Base-by-base conservation (phyloP, 805 yeast species). In the Saturnispora saitoi region DNA sequence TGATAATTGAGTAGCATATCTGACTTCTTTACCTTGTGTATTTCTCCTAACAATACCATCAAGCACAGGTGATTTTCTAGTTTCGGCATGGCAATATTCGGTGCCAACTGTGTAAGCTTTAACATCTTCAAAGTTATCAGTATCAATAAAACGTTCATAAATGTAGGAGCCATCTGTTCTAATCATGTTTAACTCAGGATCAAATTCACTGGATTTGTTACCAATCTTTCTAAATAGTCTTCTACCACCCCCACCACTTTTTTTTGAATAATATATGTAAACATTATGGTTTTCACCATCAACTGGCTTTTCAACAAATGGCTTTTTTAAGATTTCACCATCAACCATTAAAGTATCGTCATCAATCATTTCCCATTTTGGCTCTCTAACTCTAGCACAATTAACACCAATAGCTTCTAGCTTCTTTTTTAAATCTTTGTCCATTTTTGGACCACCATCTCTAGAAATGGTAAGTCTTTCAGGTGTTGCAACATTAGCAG, bases 281-380 rank as follows among this genome's bases (percentile, higher is more conserved):
- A 93, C 91, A 61, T 93, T 93, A 67, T 93, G 99, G 66, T 93
- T 96, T 67, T 93, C 99, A 48, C 99, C 99, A 65, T 93, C 96
- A 3, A 90, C 98, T 0, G 99, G 99, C 58, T 93, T 93, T 65
- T 93, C 99, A 31, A 93, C 99, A 72, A 81, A 93, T 6, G 99
- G 99, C 63, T 93, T 93, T 37, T 71, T 73, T 69, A 93, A 69
- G 8, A 70, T 69, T 57, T 77, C 65, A 8, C 95, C 96, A 56
- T 85, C 78, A 20, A 86, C 93, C 51, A 75, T 76, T 41, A 84
- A 70, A 2, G 96, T 82, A 51, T 91, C 95, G 47, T 85, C 93
- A 62, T 87, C 95, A 26, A 85, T 67, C 98, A 93, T 88, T 55
- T 74, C 74, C 91, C 95, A 88, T 44, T 73, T 69, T 0, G 95